Conservation (phyloP, 2,329 filamentous ascomycete genomes). For the Aaosphaeria arxii region DNA sequence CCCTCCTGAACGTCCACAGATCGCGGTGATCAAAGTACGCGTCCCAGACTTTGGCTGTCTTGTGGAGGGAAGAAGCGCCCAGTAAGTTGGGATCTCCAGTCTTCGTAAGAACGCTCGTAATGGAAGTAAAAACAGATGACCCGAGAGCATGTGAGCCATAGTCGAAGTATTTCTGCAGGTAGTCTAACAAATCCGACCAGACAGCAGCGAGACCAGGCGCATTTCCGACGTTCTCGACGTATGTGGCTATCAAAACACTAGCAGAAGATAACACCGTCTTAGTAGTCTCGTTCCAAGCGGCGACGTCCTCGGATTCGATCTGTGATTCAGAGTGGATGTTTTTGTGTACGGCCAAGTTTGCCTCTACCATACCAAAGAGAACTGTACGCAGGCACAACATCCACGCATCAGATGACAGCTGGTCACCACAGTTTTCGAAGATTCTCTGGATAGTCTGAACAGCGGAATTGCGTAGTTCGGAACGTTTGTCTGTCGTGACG, state of each 20-base stretch:
- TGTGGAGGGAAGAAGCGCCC: constrained; percentile 22
- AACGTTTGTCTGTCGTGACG: constrained; percentile 67
- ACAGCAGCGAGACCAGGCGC: constrained; percentile 66
- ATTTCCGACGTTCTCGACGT: constrained; percentile 68
- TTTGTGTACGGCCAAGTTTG: constrained; percentile 46
- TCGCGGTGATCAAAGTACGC: constrained; percentile 28
- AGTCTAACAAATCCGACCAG: constrained; percentile 71
- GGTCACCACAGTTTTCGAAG: constrained; percentile 85
- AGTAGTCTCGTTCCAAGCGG: constrained; percentile 40
- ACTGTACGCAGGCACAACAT: constrained; percentile 77
- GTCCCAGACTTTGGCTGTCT: constrained; percentile 34
- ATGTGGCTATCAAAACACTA: constrained; percentile 64
- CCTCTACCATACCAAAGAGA: constrained; percentile 72
- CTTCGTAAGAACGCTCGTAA: constrained; percentile 39
- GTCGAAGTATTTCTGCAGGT: constrained; percentile 56
- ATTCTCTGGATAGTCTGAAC: constrained; percentile 90
- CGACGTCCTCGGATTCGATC: constrained; percentile 16
- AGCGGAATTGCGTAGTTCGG: constrained; percentile 80
- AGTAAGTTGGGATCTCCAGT: constrained; percentile 17
- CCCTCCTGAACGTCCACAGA: constrained; percentile 14
- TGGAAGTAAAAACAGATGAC: constrained; percentile 40
- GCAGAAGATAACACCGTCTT: constrained; percentile 36
- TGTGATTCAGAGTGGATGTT: constrained; percentile 10
- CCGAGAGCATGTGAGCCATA: constrained; percentile 41
- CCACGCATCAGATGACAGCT: constrained; percentile 76